A percentile compares a stretch with the other conserved stretches of the same genome.
phyloP scores from a whole-genome alignment of 495 filamentous ascomycete species.

The Letharia lupina region DNA sequence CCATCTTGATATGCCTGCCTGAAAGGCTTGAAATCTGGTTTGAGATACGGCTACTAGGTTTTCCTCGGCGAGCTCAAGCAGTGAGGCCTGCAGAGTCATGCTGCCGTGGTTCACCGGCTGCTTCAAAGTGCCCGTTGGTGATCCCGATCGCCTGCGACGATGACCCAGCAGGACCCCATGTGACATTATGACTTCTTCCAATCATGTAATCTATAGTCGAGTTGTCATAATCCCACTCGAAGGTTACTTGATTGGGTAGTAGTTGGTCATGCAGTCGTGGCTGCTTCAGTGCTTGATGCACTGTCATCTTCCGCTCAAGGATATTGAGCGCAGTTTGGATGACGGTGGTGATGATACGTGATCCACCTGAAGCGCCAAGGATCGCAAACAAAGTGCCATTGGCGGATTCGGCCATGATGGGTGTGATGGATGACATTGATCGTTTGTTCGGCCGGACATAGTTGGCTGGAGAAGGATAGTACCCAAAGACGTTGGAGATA shows the following conservation, averaged over 20 bases:
- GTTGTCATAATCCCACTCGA: constrained; percentile 66
- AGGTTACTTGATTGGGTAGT: constrained; percentile 54
- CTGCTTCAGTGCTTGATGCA: constrained; percentile 51
- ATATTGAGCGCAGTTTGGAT: constrained; percentile 64
- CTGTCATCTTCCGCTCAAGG: constrained; percentile 52
- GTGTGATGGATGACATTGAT: constrained; percentile 69
- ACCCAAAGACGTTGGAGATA: constrained; percentile 70
- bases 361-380: constrained; percentile 76
- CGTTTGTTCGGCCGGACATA: constrained; percentile 73
- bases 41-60: neutral
- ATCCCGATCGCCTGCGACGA: constrained; percentile 61
- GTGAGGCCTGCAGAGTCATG: constrained; percentile 59
- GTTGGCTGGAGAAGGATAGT: constrained; percentile 68
- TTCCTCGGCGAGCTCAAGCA: constrained; percentile 34
- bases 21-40: no score
- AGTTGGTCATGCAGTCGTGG: constrained; percentile 81
- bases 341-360: constrained; percentile 78
- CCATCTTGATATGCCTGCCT: no score
- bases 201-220: constrained; percentile 54
- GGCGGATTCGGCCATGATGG: constrained; percentile 53
- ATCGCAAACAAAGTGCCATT: constrained; percentile 59
- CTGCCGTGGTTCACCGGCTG: constrained; percentile 70
- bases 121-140: constrained; percentile 63
- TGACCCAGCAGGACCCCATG: constrained; percentile 32
- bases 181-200: constrained; percentile 57